phyloP scores from a whole-genome alignment of 805 yeast species.

The Scheffersomyces coipomensis region DNA sequence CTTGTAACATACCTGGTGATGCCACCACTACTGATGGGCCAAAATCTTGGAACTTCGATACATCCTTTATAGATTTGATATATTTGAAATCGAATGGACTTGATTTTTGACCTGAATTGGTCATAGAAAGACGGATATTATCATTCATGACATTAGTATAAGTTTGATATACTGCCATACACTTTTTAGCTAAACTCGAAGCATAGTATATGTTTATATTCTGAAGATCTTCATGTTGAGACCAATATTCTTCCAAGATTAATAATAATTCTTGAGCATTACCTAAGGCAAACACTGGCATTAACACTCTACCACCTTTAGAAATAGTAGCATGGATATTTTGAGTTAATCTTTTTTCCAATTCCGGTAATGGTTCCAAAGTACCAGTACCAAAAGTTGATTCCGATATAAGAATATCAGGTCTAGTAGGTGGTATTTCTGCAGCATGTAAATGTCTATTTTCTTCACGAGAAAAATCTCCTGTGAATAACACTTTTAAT shows the following conservation, averaged over 20 bases:
- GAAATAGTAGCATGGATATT: constrained; percentile 78
- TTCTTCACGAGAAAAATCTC: constrained; percentile 95
- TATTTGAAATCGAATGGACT: constrained; percentile 91
- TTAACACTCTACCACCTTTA: constrained; percentile 86
- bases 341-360: constrained; percentile 78
- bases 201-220: constrained; percentile 86
- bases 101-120: constrained; percentile 27
- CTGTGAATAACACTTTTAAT: constrained; percentile 83
- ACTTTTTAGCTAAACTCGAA: constrained; percentile 87
- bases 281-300: constrained; percentile 96
- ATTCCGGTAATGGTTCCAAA: constrained; percentile 84
- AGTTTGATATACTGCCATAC: constrained; percentile 96
- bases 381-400: constrained; percentile 98
- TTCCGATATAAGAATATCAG: constrained; percentile 90
- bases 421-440: constrained; percentile 83
- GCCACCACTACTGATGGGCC: constrained; percentile 97
- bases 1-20: constrained; percentile 97
- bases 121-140: constrained; percentile 64
- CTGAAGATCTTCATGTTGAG: constrained; percentile 75
- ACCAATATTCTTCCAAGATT: constrained; percentile 95
- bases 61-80: constrained; percentile 72
- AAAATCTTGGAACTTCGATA: constrained; percentile 85
- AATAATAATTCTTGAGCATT: constrained; percentile 92
- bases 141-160: constrained; percentile 98
- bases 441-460: constrained; percentile 95